Conservation (phyloP, 2,329 filamentous ascomycete genomes). For the Aspergillus eucalypticola region DNA sequence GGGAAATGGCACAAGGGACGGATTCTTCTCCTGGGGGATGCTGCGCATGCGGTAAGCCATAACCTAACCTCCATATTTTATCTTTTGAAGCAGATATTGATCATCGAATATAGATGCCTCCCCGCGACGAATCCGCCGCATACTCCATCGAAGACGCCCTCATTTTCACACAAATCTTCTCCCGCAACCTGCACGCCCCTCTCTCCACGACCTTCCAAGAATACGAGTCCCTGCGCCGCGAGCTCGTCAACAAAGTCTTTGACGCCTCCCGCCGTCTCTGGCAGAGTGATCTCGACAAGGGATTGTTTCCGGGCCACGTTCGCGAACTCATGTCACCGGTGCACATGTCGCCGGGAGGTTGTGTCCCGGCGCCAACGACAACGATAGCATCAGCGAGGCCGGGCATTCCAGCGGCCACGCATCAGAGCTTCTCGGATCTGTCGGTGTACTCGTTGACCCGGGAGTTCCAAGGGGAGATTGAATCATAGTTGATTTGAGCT, state of each 20-base stretch:
- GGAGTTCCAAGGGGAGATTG: slow-evolving; percentile 8
- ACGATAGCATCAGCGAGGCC: neutral
- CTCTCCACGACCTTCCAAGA: slow-evolving; percentile 28
- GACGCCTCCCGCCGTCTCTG: slow-evolving; percentile 21
- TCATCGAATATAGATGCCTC: slow-evolving; percentile 39
- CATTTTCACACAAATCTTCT: slow-evolving; percentile 38
- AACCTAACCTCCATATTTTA: neutral
- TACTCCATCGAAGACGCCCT: slow-evolving; percentile 45
- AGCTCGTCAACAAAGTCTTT: slow-evolving; percentile 39
- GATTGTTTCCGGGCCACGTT: slow-evolving; percentile 7
- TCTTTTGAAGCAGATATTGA: neutral
- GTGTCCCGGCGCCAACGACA: neutral
- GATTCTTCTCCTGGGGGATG: slow-evolving; percentile 45
- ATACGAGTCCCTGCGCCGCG: slow-evolving; percentile 37
- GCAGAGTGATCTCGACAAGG: slow-evolving; percentile 17
- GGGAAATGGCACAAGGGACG: slow-evolving; percentile 40
- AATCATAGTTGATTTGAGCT: neutral
- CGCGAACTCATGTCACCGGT: slow-evolving; percentile 7
- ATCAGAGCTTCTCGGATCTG: slow-evolving; percentile 8
- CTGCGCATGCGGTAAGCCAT: slow-evolving; percentile 43
- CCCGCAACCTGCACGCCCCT: slow-evolving; percentile 26
- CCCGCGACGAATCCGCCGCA: slow-evolving; percentile 44
- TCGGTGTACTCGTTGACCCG: slow-evolving; percentile 6
- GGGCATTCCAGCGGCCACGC: neutral
- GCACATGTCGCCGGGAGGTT: neutral